Evolutionary conservation across 495 filamentous ascomycete species (phyloP).

Genomic region (Podospora didyma): DNA sequence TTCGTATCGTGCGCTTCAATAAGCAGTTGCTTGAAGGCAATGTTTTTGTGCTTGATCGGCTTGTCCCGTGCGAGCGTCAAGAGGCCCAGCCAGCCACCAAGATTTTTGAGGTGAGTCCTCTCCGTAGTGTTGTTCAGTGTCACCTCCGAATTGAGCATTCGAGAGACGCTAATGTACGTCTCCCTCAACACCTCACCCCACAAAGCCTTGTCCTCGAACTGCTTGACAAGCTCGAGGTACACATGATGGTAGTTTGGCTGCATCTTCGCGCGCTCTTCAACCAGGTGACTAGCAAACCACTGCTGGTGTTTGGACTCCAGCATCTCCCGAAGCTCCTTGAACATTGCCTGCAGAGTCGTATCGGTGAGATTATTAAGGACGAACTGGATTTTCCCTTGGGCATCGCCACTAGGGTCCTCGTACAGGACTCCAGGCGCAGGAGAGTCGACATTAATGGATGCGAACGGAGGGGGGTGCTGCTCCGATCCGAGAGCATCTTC

Average conservation of each 20-base stretch:
- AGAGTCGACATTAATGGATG: conserved; percentile 69
- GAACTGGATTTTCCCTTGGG: conserved; percentile 91
- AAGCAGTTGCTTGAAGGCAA: conserved; percentile 92
- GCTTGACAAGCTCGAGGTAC: conserved; percentile 83
- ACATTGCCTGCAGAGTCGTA: conserved; percentile 77
- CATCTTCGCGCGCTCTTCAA: conserved; percentile 92
- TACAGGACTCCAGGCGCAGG: conserved; percentile 56
- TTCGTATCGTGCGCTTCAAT: conserved; percentile 89
- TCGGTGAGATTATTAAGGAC: conserved; percentile 94
- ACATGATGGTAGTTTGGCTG: conserved; percentile 93
- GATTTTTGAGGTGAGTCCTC: conserved; percentile 81
- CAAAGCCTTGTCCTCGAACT: conserved; percentile 70
- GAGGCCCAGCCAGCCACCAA: conserved; percentile 88
- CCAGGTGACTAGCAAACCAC: conserved; percentile 95
- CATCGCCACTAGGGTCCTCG: conserved; percentile 76
- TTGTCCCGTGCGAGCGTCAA: conserved; percentile 92
- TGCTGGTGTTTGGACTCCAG: conserved; percentile 78
- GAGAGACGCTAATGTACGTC: conserved; percentile 81
- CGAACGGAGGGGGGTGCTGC: conserved; percentile 56
- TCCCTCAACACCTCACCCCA: conserved; percentile 90
- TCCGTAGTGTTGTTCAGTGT: conserved; percentile 78
- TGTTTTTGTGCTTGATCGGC: conserved; percentile 92
- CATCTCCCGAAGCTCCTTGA: conserved; percentile 70
- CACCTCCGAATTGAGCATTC: conserved; percentile 81
- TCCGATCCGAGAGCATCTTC: conserved; percentile 57